phyloP scores from a whole-genome alignment of 495 filamentous ascomycete species.

The Daldinia childiae region DNA sequence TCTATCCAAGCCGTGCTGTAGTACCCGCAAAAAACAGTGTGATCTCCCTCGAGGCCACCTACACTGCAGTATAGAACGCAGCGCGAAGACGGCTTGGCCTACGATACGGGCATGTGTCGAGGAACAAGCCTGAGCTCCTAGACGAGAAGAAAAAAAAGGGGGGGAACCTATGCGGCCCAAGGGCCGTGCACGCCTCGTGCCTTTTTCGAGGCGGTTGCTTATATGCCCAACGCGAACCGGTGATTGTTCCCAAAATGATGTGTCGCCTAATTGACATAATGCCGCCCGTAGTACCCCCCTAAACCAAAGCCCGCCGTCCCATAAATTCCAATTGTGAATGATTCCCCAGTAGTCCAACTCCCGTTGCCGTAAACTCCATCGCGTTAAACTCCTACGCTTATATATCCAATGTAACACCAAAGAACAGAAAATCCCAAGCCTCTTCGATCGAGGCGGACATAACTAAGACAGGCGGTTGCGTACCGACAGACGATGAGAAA shows the following conservation, averaged over 20 bases:
- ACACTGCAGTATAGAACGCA: not conserved
- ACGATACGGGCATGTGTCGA: not conserved
- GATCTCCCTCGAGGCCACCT: constrained; percentile 15
- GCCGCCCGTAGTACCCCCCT: constrained; percentile 1
- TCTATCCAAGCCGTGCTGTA: constrained; percentile 32
- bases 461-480: constrained; percentile 15
- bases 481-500: constrained; percentile 14
- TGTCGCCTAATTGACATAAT: not conserved
- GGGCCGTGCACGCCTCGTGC: not conserved
- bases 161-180: not conserved
- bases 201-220: not conserved
- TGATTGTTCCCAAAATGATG: constrained; percentile 12
- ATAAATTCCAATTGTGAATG: constrained; percentile 14
- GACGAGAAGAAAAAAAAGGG: not conserved
- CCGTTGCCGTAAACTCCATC: constrained; percentile 44
- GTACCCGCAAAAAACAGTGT: not conserved
- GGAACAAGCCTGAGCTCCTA: not conserved
- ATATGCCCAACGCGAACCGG: constrained; percentile 5
- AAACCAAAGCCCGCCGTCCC: not conserved
- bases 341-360: constrained; percentile 20
- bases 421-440: constrained; percentile 35
- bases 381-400: constrained; percentile 49
- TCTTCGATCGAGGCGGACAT: not conserved
- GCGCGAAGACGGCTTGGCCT: not conserved
- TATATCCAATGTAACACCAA: constrained; percentile 42